Evolutionary conservation across 345 rosid genomes (phyloP).

Genomic region (Dimocarpus longan): DNA sequence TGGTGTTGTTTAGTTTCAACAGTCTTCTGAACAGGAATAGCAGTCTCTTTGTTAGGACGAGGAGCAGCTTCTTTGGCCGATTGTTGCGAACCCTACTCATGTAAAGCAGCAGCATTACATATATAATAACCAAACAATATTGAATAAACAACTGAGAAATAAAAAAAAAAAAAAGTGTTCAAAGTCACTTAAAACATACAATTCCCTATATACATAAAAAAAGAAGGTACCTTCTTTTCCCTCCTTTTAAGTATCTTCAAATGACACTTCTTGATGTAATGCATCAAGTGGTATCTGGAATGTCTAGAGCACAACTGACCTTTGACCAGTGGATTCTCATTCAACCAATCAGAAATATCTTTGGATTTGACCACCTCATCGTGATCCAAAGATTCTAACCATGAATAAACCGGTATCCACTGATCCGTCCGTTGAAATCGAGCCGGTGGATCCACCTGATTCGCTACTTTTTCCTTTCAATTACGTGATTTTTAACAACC

Average conservation of each 20-base stretch:
- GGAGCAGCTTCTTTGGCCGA: constrained; percentile 45
- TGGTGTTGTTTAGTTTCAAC: constrained; percentile 39
- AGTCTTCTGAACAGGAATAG: constrained; percentile 51
- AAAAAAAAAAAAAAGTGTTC: no score
- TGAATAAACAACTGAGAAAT: background rate
- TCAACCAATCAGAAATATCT: constrained; percentile 84
- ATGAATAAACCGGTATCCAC: constrained; percentile 84
- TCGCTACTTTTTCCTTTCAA: constrained; percentile 39
- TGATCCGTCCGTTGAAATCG: constrained; percentile 90
- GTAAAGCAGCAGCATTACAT: constrained; percentile 10
- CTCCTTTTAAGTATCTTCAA: constrained; percentile 88
- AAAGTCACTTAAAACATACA: background rate
- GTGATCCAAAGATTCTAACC: constrained; percentile 80
- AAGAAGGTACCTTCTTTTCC: constrained; percentile 61
- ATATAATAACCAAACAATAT: background rate
- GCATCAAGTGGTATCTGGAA: constrained; percentile 92
- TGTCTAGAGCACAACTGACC: constrained; percentile 75
- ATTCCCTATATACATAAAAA: background rate
- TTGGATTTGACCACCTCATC: constrained; percentile 86
- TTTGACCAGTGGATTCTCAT: constrained; percentile 61
- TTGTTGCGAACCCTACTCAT: constrained; percentile 51
- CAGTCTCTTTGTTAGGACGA: constrained; percentile 40
- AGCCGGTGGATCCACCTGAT: constrained; percentile 59
- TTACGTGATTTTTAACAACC: background rate
- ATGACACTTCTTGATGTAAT: constrained; percentile 93